Conservation (phyloP, 2,329 filamentous ascomycete genomes). For the Proliferodiscus dingleyae region DNA sequence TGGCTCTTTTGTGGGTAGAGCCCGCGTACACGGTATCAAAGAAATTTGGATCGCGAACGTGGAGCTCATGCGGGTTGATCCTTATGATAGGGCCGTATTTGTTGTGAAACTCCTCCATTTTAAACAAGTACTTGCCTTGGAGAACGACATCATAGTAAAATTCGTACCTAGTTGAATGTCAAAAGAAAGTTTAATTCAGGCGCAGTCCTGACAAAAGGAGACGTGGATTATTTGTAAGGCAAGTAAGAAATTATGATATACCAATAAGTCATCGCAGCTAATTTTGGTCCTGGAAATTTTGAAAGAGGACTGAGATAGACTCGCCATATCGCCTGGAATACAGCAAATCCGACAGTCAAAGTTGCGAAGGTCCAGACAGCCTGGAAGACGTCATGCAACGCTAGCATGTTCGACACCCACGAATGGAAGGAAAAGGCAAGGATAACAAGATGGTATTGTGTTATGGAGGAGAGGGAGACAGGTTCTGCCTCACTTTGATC, state of each 20-base stretch:
- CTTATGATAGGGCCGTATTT: constrained; percentile 38
- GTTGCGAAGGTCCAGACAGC: not conserved
- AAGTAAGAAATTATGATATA: not conserved
- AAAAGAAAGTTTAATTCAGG: not conserved
- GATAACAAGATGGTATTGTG: no score
- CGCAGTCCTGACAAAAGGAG: not conserved
- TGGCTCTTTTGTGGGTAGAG: constrained; percentile 9
- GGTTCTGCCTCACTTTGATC: no score
- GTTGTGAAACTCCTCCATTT: constrained; percentile 39
- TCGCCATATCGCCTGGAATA: constrained; percentile 8
- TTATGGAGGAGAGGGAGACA: no score
- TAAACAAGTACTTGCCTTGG: constrained; percentile 39
- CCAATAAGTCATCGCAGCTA: constrained; percentile 20
- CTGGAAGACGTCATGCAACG: not conserved
- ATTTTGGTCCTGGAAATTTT: constrained; percentile 23
- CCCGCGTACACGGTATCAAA: constrained; percentile 36
- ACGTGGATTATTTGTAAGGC: not conserved
- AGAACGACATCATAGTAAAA: constrained; percentile 40
- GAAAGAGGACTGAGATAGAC: constrained; percentile 27
- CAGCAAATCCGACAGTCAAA: not conserved
- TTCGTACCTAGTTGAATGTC: constrained; percentile 17
- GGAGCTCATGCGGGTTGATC: constrained; percentile 36
- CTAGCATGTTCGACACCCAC: not conserved
- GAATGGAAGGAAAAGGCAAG: no score
- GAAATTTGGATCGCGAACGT: constrained; percentile 34